These are phyloP conservation scores for Trichomonas vaginalis DNA, from an alignment of 208 protist genomes.

Conservation along the genomic window DNA sequence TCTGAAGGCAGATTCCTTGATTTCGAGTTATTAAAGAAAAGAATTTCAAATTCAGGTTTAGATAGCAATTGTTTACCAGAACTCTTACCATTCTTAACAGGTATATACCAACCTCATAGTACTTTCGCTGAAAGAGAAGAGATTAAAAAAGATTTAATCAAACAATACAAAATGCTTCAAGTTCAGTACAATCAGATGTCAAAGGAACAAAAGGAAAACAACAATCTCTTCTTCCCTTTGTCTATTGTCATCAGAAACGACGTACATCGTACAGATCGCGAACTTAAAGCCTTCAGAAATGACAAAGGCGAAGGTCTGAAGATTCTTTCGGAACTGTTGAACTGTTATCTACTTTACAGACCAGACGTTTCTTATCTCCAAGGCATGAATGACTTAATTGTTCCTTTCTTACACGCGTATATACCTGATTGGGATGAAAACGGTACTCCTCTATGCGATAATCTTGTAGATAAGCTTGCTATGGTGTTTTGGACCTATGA, in stretches of 20 bases:
- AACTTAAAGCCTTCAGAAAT: neutral
- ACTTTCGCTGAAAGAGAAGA: neutral
- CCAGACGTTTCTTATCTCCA: neutral
- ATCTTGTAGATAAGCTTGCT: neutral
- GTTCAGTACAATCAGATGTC: neutral
- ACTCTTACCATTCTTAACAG: neutral
- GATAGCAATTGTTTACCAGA: neutral
- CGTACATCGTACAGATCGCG: neutral
- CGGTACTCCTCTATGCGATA: neutral
- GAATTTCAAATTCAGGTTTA: neutral
- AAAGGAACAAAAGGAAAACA: neutral
- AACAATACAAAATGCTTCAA: neutral
- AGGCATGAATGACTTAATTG: constrained; percentile 12
- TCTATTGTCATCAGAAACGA: neutral
- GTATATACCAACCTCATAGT: neutral
- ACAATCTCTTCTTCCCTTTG: neutral
- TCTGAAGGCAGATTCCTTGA: neutral
- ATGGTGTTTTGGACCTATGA: neutral
- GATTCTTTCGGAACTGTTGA: neutral
- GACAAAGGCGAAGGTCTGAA: neutral
- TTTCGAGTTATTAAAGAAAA: neutral
- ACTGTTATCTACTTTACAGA: neutral
- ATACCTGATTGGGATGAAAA: neutral
- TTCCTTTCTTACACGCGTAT: neutral
- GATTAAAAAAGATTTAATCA: neutral